phyloP scores from a whole-genome alignment of 1,139 yeast species.

The Zygosaccharomyces pseudobailii region DNA sequence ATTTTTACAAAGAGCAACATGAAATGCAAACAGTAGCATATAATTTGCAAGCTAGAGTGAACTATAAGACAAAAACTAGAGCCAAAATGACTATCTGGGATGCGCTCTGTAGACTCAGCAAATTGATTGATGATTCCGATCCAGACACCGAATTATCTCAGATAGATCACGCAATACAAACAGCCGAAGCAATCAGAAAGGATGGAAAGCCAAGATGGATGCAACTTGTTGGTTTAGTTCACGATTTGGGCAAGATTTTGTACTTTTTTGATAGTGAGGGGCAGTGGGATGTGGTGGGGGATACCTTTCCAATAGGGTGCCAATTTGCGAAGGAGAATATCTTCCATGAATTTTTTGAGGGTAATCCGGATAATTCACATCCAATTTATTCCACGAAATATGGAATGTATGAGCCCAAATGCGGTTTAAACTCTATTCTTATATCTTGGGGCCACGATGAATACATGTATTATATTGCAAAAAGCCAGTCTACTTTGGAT shows the following conservation, averaged over 20 bases:
- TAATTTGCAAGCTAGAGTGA: constrained; percentile 64
- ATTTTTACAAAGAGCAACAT: constrained; percentile 65
- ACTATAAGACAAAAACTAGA: constrained; percentile 59
- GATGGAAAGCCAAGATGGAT: constrained; percentile 73
- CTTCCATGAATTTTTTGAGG: constrained; percentile 54
- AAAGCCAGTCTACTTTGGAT: constrained; percentile 57
- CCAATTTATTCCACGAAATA: constrained; percentile 63
- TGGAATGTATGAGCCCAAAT: constrained; percentile 60
- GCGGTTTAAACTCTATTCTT: constrained; percentile 70
- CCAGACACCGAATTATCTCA: constrained; percentile 74
- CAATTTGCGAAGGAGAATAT: constrained; percentile 56
- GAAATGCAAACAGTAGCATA: constrained; percentile 68
- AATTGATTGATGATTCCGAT: constrained; percentile 64
- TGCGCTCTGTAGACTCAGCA: constrained; percentile 58
- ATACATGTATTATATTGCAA: constrained; percentile 70
- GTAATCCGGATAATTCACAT: constrained; percentile 57
- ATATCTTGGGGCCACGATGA: constrained; percentile 79
- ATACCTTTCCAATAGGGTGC: constrained; percentile 74
- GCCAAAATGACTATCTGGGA: constrained; percentile 72
- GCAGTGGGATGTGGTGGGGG: constrained; percentile 80
- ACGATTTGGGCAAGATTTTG: constrained; percentile 63
- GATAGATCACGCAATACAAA: constrained; percentile 70
- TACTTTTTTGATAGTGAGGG: constrained; percentile 69
- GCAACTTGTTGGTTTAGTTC: constrained; percentile 67
- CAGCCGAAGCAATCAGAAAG: constrained; percentile 67